Evolutionary conservation across 257 asterid genomes (phyloP).

Genomic region (Catharanthus roseus): DNA sequence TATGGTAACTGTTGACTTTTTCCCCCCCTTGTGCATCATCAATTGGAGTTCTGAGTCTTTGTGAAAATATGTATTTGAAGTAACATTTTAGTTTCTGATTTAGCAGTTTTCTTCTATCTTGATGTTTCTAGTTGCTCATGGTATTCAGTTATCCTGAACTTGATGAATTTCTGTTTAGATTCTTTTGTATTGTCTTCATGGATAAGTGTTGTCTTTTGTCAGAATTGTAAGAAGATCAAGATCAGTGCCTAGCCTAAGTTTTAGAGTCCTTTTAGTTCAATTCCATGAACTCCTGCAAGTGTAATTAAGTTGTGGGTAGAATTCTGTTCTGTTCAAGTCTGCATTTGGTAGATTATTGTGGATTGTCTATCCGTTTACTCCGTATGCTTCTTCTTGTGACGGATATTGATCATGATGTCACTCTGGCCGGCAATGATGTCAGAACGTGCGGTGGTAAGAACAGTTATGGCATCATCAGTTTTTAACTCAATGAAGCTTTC

Average conservation of each 20-base stretch:
- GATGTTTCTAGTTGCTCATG: conserved; percentile 21
- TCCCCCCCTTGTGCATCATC: conserved; percentile 14
- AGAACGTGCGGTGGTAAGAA: conserved; percentile 14
- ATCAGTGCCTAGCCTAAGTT: conserved; percentile 21
- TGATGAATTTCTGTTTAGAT: conserved; percentile 16
- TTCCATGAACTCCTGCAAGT: conserved; percentile 15
- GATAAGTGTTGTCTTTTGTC: conserved; percentile 15
- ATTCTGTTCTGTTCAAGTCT: conserved; percentile 10
- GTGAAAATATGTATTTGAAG: conserved; percentile 24
- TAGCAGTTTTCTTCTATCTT: conserved; percentile 23
- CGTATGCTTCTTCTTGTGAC: conserved; percentile 26
- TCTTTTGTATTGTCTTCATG: conserved; percentile 6
- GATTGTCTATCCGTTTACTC: not conserved
- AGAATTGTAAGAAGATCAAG: conserved; percentile 16
- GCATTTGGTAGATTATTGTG: conserved; percentile 12
- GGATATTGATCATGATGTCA: conserved; percentile 39
- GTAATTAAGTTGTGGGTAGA: conserved; percentile 31
- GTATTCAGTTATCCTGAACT: conserved; percentile 8
- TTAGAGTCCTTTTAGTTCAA: conserved; percentile 18
- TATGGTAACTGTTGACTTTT: conserved; percentile 13
- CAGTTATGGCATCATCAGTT: conserved; percentile 10
- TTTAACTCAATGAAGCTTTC: not conserved
- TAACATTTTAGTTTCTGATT: conserved; percentile 19
- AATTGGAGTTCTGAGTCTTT: conserved; percentile 16
- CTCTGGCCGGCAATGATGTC: conserved; percentile 23